A percentile compares a stretch with the other conserved stretches of the same genome.
phyloP scores from a whole-genome alignment of 495 filamentous ascomycete species.

The Platismatia glauca region DNA sequence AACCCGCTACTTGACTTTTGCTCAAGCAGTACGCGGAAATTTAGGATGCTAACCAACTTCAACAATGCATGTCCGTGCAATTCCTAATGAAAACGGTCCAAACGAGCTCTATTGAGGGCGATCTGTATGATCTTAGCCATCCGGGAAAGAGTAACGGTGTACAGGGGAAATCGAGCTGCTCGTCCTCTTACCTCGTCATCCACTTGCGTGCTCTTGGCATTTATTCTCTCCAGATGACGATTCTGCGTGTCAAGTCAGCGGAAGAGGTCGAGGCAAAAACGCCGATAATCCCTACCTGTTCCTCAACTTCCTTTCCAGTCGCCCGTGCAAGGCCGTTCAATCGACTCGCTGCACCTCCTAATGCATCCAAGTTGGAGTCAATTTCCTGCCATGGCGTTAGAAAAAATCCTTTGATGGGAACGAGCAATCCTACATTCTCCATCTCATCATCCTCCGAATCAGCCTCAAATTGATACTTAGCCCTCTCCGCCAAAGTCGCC shows the following conservation, averaged over 20 bases:
- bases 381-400: constrained; percentile 42
- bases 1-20: not conserved
- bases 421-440: constrained; percentile 45
- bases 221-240: constrained; percentile 62
- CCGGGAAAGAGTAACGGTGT: no score
- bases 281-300: not conserved
- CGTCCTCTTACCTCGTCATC: constrained; percentile 39
- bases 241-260: constrained; percentile 53
- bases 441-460: constrained; percentile 68
- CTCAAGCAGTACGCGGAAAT: not conserved
- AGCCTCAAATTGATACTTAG: constrained; percentile 72
- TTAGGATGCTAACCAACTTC: not conserved
- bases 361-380: constrained; percentile 52
- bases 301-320: constrained; percentile 55
- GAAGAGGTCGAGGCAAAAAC: not conserved
- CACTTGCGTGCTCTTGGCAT: constrained; percentile 59
- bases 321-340: constrained; percentile 61
- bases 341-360: constrained; percentile 49
- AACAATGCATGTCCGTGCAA: not conserved
- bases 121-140: not conserved
- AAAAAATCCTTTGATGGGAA: not conserved
- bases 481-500: constrained; percentile 53
- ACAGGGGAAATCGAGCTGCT: not conserved
- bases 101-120: not conserved
- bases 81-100: not conserved